A percentile compares a stretch with the other conserved stretches of the same genome.
These are phyloP conservation scores for Gloeostereum incarnatum DNA, from an alignment of 768 basidiomycete genomes.

Conservation along the genomic window DNA sequence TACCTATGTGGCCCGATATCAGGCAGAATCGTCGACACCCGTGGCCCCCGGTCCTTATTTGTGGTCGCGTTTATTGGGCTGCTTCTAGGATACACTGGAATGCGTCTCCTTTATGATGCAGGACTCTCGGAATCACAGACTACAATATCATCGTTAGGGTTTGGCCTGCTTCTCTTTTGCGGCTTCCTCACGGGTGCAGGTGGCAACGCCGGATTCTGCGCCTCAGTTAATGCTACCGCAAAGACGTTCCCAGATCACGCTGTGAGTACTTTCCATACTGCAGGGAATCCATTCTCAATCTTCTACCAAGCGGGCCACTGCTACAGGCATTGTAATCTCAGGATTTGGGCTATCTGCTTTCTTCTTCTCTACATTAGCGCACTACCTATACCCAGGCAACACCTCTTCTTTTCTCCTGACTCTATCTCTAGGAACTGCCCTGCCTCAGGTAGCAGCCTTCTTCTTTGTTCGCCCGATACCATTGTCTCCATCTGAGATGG, in stretches of 20 bases:
- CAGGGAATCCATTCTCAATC: neutral
- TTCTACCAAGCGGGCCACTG: constrained; percentile 36
- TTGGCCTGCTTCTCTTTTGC: constrained; percentile 33
- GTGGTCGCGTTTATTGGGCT: constrained; percentile 33
- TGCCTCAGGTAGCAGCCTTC: constrained; percentile 47
- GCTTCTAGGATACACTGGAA: constrained; percentile 45
- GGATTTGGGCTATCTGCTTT: constrained; percentile 67
- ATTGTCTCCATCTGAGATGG: constrained; percentile 12
- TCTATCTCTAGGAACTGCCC: constrained; percentile 47
- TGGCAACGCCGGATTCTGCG: constrained; percentile 41
- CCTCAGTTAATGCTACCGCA: constrained; percentile 49
- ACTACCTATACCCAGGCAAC: constrained; percentile 44
- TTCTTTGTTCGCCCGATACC: constrained; percentile 42
- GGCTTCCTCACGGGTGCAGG: constrained; percentile 50
- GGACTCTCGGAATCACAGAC: constrained; percentile 13
- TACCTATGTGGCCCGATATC: constrained; percentile 45
- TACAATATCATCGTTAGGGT: constrained; percentile 16
- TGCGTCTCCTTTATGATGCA: constrained; percentile 33
- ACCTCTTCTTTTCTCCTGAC: constrained; percentile 47
- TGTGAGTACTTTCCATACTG: constrained; percentile 15
- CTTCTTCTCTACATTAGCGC: constrained; percentile 52
- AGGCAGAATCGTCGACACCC: constrained; percentile 47
- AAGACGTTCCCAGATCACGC: constrained; percentile 45
- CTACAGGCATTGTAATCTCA: constrained; percentile 47
- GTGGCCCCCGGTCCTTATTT: constrained; percentile 44